These are phyloP conservation scores for Letharia columbiana DNA, from an alignment of 495 filamentous ascomycete genomes.

Conservation along the genomic window DNA sequence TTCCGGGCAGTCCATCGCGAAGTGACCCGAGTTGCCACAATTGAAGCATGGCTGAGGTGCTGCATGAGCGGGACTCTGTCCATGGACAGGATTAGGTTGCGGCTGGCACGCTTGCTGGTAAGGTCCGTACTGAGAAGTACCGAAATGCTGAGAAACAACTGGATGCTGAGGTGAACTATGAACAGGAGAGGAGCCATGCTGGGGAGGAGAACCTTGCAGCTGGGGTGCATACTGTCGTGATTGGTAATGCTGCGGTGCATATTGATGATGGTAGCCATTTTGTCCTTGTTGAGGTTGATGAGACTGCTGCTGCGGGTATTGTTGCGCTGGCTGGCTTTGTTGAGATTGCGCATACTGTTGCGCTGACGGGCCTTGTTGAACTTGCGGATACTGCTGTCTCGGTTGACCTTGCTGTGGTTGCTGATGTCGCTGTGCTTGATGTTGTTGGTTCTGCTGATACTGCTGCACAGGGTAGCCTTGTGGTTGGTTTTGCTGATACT, in stretches of 20 bases:
- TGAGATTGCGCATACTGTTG: conserved; percentile 17
- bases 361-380: conserved; percentile 6
- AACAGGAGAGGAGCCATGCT: conserved; percentile 9
- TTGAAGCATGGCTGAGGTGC: conserved; percentile 36
- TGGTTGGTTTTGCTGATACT: conserved; percentile 12
- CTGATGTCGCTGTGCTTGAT: conserved; percentile 26
- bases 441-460: conserved; percentile 22
- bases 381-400: conserved; percentile 38
- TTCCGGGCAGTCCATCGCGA: conserved; percentile 41
- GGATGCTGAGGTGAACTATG: conserved; percentile 7
- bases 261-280: conserved; percentile 52
- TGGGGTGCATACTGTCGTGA: conserved; percentile 6
- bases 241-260: conserved; percentile 50
- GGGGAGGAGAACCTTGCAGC: conserved; percentile 16
- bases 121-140: conserved; percentile 10
- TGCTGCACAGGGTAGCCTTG: conserved; percentile 16
- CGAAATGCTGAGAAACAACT: conserved; percentile 10
- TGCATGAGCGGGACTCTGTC: conserved; percentile 5
- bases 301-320: conserved; percentile 20
- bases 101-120: conserved; percentile 16
- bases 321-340: conserved; percentile 16
- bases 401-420: conserved; percentile 40
- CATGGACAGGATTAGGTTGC: conserved; percentile 3
- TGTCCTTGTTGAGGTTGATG: conserved; percentile 24
- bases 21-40: conserved; percentile 35